Conservation (phyloP, 805 yeast species). For the Maudiozyma saulgeensis region DNA sequence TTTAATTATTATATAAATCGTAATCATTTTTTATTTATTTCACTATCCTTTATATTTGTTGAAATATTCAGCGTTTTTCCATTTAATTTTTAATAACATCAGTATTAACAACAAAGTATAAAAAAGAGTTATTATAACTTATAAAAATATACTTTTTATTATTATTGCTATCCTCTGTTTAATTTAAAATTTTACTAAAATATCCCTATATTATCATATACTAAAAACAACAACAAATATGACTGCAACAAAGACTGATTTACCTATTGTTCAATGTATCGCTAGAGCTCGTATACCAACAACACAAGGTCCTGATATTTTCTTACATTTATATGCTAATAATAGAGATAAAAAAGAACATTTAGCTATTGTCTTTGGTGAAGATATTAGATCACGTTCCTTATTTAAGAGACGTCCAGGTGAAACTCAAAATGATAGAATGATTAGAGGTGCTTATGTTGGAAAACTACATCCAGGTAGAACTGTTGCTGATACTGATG, state of each 20-base stretch:
- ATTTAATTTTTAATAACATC: no score
- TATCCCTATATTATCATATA: no score
- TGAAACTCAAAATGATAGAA: slow-evolving; percentile 84
- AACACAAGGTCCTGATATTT: slow-evolving; percentile 88
- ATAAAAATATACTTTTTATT: background rate
- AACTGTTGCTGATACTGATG: slow-evolving; percentile 54
- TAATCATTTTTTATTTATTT: no score
- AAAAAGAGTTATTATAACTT: background rate
- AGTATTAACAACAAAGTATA: no score
- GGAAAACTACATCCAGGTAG: slow-evolving; percentile 90
- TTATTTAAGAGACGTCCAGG: slow-evolving; percentile 51
- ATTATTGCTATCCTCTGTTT: no score
- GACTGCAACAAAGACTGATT: slow-evolving; percentile 9
- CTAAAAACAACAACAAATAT: background rate
- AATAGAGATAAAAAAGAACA: slow-evolving; percentile 88
- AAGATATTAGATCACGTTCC: slow-evolving; percentile 69
- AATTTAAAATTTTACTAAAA: no score
- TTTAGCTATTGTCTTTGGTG: slow-evolving; percentile 94
- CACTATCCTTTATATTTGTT: no score
- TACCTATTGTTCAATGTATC: slow-evolving; percentile 77
- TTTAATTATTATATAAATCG: no score
- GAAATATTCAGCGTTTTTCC: no score
- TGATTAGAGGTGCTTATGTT: slow-evolving; percentile 97
- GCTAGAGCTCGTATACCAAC: slow-evolving; percentile 97
- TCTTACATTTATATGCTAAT: slow-evolving; percentile 80